Conservation (phyloP, 768 basidiomycete species). For the Auriscalpium vulgare region DNA sequence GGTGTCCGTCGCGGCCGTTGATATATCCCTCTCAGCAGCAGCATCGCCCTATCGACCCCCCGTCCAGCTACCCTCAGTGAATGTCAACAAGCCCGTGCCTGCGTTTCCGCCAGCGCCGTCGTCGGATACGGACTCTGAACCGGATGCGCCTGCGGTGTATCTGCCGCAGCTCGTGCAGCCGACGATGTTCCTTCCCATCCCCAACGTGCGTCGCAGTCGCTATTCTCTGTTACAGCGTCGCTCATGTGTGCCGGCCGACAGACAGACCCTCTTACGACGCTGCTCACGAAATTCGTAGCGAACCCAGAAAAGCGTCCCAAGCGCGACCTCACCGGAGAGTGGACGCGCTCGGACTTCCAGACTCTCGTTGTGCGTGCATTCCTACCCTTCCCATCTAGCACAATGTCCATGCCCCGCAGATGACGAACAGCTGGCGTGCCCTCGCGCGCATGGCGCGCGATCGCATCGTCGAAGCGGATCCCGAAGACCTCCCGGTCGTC, state of each 20-base stretch:
- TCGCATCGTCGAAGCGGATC: slow-evolving; percentile 59
- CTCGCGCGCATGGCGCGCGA: slow-evolving; percentile 81
- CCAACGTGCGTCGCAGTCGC: slow-evolving; percentile 69
- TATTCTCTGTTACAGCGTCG: slow-evolving; percentile 56
- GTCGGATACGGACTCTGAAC: slow-evolving; percentile 35
- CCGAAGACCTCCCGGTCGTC: slow-evolving; percentile 56
- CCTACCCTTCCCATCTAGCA: not conserved
- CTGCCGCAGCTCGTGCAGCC: slow-evolving; percentile 63
- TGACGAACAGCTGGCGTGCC: slow-evolving; percentile 84
- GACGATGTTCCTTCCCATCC: slow-evolving; percentile 83
- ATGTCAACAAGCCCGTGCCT: slow-evolving; percentile 50
- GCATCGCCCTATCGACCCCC: slow-evolving; percentile 15
- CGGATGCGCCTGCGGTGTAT: slow-evolving; percentile 49
- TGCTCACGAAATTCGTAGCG: slow-evolving; percentile 78
- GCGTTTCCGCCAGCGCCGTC: slow-evolving; percentile 30
- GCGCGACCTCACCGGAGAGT: slow-evolving; percentile 70
- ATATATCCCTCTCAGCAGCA: slow-evolving; percentile 30
- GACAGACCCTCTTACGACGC: slow-evolving; percentile 78
- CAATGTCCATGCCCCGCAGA: slow-evolving; percentile 34
- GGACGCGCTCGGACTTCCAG: slow-evolving; percentile 64
- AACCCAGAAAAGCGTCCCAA: slow-evolving; percentile 66
- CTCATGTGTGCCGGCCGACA: slow-evolving; percentile 26
- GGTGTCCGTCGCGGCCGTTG: slow-evolving; percentile 29
- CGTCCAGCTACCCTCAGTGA: slow-evolving; percentile 21
- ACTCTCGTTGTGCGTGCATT: slow-evolving; percentile 62